These are phyloP conservation scores for Verticillium nonalfalfae DNA, from an alignment of 2,329 filamentous ascomycete genomes.

Conservation along the genomic window DNA sequence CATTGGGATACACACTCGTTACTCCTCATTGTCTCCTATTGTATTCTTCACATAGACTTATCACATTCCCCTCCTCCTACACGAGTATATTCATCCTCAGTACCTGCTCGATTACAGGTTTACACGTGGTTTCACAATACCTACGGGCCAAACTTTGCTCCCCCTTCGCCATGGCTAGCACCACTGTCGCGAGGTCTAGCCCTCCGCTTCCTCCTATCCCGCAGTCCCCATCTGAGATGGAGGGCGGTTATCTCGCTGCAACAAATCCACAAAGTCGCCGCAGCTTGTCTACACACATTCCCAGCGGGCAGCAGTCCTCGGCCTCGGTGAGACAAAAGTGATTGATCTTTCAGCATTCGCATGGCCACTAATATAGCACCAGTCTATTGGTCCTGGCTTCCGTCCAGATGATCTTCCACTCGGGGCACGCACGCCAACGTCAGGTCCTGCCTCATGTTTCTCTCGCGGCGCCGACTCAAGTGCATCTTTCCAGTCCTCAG, in stretches of 20 bases:
- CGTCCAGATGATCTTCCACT: constrained; percentile 18
- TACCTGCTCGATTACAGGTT: neutral
- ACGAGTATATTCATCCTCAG: neutral
- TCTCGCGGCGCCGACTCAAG: constrained; percentile 25
- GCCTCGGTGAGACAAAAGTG: neutral
- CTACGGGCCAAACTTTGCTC: neutral
- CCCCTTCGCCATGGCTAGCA: neutral
- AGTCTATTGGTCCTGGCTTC: constrained; percentile 27
- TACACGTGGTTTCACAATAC: neutral
- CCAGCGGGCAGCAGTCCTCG: constrained; percentile 1
- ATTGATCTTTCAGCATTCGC: neutral
- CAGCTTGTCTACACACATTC: constrained; percentile 8
- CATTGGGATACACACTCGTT: constrained; percentile 10
- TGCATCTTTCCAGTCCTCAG: constrained; percentile 26
- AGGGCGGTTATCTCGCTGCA: neutral
- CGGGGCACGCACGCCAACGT: constrained; percentile 23
- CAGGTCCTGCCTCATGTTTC: constrained; percentile 22
- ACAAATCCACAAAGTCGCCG: constrained; percentile 8
- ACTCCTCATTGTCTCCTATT: neutral
- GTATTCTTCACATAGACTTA: constrained; percentile 2
- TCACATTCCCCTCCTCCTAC: neutral
- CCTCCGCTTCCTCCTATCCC: neutral
- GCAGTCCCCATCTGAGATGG: neutral
- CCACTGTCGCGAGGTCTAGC: neutral
- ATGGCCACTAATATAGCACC: neutral